phyloP scores from a whole-genome alignment of 768 basidiomycete species.

The Auricularia heimuer region DNA sequence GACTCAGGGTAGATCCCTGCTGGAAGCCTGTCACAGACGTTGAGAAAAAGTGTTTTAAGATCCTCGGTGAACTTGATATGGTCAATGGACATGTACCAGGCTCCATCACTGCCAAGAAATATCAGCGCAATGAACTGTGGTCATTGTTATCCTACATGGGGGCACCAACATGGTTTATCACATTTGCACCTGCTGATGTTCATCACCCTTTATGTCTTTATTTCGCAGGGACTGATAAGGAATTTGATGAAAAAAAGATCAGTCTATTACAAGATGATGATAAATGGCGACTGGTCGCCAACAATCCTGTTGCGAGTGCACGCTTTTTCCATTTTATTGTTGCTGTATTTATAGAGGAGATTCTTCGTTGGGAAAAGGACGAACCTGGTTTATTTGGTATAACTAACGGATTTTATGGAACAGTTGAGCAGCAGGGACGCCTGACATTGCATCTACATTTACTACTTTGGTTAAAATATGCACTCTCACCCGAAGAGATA shows the following conservation, averaged over 20 bases:
- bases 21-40: neutral
- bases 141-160: neutral
- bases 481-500: neutral
- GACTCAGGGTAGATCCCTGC: constrained; percentile 19
- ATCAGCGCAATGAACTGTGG: constrained; percentile 10
- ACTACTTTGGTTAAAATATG: constrained; percentile 24
- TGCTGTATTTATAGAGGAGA: neutral
- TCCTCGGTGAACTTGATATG: neutral
- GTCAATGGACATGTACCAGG: constrained; percentile 10
- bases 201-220: constrained; percentile 27
- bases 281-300: neutral
- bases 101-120: constrained; percentile 19
- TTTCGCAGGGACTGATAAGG: constrained; percentile 18
- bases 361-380: constrained; percentile 1
- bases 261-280: constrained; percentile 6
- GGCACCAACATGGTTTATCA: constrained; percentile 23
- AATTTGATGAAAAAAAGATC: constrained; percentile 12
- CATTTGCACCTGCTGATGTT: constrained; percentile 23
- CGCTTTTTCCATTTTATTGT: constrained; percentile 4
- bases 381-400: constrained; percentile 22
- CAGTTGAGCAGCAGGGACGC: constrained; percentile 31
- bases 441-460: constrained; percentile 30
- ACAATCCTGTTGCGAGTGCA: constrained; percentile 3
- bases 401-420: constrained; percentile 27
- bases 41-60: neutral